Evolutionary conservation across 2,329 filamentous ascomycete species (phyloP), one percentile per base, ranked within the genome.

Genomic region (Neonectria faginata): DNA sequence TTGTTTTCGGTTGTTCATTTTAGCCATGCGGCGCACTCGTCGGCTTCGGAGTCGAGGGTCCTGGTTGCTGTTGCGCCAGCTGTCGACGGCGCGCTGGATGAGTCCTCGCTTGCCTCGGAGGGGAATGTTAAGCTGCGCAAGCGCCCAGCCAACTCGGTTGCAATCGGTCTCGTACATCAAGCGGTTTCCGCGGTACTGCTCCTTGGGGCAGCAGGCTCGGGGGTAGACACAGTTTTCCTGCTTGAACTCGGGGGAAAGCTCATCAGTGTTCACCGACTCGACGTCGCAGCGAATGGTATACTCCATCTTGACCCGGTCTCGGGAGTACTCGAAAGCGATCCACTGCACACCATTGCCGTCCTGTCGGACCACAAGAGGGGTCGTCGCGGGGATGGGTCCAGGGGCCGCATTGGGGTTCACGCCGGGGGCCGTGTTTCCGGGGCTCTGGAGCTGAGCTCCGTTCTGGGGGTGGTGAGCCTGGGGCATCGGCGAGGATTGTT

Each of bases 91-190:
- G 69, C 96, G 88, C 83, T 99, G 96, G 72, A 99, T 99, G 65
- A 99, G 85, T 8, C 96, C 96, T 72, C 96, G 89, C 85, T 98
- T 98, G 71, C 95, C 95, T 68, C 95, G 89, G 64, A 98, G 86
- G 62, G 92, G 92, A 8, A 94, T 91, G 79, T 99, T 99, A 58
- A 99, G 83, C 76, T 98, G 92, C 2, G 96, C 96, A 70, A 99
- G 82, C 12, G 95, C 95, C 96, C 96, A 99, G n/a, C 96, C 96
- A n/a, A 99, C 96, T 0, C 94, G 93, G 81, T 99, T 99, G 86
- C 96, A 99, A 82, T 99, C 96, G 16, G 93, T 97, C 83, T 99
- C 96, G 79, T 99, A 99, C 72, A 96, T 92, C 71, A 97, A 83
- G 16, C 96, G 91, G 79, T 99, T 99, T 66, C 96, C 96, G 65